These are phyloP conservation scores for Pseudopyricularia cyperi DNA, from an alignment of 2,329 filamentous ascomycete genomes.

Conservation along the genomic window DNA sequence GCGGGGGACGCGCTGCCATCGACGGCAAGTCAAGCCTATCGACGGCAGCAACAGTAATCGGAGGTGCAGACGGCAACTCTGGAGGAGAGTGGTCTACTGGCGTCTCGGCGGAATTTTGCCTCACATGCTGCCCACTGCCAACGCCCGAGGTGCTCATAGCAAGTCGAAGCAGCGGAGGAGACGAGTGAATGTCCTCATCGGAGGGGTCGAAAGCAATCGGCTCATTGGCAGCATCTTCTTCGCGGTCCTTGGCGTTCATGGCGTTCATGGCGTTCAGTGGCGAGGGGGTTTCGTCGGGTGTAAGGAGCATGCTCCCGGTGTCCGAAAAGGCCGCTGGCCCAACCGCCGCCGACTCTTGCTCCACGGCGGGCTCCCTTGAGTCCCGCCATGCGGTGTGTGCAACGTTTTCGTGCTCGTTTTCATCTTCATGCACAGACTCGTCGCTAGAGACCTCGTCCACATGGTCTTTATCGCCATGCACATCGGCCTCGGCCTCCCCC, in stretches of 20 bases:
- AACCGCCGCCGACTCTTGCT: slow-evolving; percentile 9
- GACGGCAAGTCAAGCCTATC: slow-evolving; percentile 13
- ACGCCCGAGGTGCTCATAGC: background rate
- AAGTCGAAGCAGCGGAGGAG: slow-evolving; percentile 1
- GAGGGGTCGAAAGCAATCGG: background rate
- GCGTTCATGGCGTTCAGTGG: slow-evolving; percentile 10
- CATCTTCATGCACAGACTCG: background rate
- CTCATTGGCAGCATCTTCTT: background rate
- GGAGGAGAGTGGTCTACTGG: background rate
- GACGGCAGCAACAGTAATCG: background rate
- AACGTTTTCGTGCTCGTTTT: slow-evolving; percentile 14
- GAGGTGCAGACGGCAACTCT: background rate
- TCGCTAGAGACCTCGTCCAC: background rate
- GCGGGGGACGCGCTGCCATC: slow-evolving; percentile 24
- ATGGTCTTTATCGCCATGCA: background rate
- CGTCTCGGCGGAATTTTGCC: background rate
- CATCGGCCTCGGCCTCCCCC: slow-evolving; percentile 6
- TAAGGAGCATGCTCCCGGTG: slow-evolving; percentile 30
- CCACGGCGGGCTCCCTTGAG: slow-evolving; percentile 5
- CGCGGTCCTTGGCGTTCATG: background rate
- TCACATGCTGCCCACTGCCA: background rate
- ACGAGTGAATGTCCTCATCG: slow-evolving; percentile 1
- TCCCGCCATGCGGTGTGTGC: slow-evolving; percentile 7
- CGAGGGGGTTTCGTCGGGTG: slow-evolving; percentile 38
- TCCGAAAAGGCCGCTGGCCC: slow-evolving; percentile 22